Evolutionary conservation across 2,329 filamentous ascomycete genomes (phyloP), one percentile per base, ranked within the genome.

Genomic region (Blumeriella jaapii): DNA sequence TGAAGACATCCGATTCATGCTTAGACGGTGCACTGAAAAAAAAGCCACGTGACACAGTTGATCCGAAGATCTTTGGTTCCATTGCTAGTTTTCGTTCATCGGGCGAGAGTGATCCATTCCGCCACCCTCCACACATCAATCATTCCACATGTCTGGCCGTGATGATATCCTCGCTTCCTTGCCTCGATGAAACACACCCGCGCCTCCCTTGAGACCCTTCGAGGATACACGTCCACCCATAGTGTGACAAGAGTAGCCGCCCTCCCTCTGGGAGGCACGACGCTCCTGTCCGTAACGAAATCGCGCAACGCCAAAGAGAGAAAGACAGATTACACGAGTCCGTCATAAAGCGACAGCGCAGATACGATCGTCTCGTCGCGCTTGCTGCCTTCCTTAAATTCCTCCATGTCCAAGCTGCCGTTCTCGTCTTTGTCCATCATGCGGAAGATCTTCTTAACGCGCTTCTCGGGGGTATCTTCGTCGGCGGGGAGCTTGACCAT

Each of bases 381-480:
- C 69, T 96, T 95, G 67, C 86, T 94, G 50, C 91, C 91, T 64
- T 98, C 91, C 65, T 96, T 96, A 70, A 98, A 98, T 60, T 98
- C 91, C 42, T 87, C 81, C 72, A 95, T 89, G 59, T 96, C 89
- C 52, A 98, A 65, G 56, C 83, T 93, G 51, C 89, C 91, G 58
- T 96, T 96, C 66, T 96, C 89, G 59, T 98, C 91, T 71, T 98
- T 98, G 69, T 98, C 91, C 91, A 98, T 98, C 91, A 96, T 96
- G 55, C 81, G 73, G 70, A 98, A 98, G 61, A 98, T 96, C 70
- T 98, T 98, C 62, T 71, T 78, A 45, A 98, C 91, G 46, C 91
- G 81, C 69, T 98, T 98, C 69, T 96, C 89, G 12, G 91, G 91
- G 38, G 91, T 98, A 63, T 98, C 89, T 67, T 98, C 91, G 63